phyloP scores from a whole-genome alignment of 1,139 yeast genomes.

The Hyphopichia buzzinii region DNA sequence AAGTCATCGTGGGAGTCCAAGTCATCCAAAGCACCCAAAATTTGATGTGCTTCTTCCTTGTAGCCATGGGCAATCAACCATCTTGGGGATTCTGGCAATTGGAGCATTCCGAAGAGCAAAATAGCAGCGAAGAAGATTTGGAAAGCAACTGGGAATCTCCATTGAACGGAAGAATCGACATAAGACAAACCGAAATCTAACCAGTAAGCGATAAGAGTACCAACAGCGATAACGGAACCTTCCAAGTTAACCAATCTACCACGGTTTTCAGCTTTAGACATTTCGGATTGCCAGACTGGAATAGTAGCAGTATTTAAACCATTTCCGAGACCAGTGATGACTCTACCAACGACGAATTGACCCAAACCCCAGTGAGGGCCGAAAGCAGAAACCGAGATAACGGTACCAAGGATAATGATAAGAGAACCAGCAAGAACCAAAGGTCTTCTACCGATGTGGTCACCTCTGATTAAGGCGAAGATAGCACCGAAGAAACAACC shows the following conservation, averaged over 20 bases:
- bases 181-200: conserved; percentile 7
- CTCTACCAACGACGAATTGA: conserved; percentile 46
- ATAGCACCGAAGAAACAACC: conserved; percentile 62
- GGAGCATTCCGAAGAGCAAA: conserved; percentile 14
- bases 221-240: conserved; percentile 63
- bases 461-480: conserved; percentile 28
- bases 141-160: conserved; percentile 27
- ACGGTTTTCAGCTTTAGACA: conserved; percentile 28
- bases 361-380: conserved; percentile 26
- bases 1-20: conserved; percentile 41
- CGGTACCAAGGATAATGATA: conserved; percentile 43
- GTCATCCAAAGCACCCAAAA: conserved; percentile 41
- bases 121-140: conserved; percentile 20
- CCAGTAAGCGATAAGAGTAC: conserved; percentile 27
- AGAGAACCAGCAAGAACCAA: conserved; percentile 38
- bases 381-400: conserved; percentile 39
- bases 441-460: conserved; percentile 46
- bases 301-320: conserved; percentile 33
- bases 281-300: conserved; percentile 42
- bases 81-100: conserved; percentile 62
- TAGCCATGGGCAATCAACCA: conserved; percentile 69
- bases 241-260: conserved; percentile 64
- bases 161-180: conserved; percentile 12
- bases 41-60: conserved; percentile 43
- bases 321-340: conserved; percentile 45